phyloP scores from a whole-genome alignment of 2,329 filamentous ascomycete species.

The Ceratocystiopsis sp. region DNA sequence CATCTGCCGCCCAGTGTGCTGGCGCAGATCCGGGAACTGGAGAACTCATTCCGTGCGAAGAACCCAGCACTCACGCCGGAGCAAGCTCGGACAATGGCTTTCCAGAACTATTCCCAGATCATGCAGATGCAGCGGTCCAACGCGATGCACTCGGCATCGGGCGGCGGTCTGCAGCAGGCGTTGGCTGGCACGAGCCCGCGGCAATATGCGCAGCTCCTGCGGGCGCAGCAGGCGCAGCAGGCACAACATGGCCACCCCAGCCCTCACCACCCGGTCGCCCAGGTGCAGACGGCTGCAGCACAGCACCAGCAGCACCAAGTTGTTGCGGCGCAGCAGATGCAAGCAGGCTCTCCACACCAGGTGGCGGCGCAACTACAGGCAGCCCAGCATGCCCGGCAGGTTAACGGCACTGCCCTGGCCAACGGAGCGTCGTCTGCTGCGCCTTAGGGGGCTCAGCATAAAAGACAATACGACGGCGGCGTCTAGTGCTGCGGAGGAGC shows the following conservation, averaged over 20 bases:
- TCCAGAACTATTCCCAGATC: slow-evolving; percentile 28
- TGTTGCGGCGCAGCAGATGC: background rate
- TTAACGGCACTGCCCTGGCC: background rate
- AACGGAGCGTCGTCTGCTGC: background rate
- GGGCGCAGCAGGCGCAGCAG: slow-evolving; percentile 32
- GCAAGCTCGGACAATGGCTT: slow-evolving; percentile 32
- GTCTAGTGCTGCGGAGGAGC: too few species aligned
- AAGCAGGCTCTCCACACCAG: slow-evolving; percentile 1
- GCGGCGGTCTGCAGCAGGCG: slow-evolving; percentile 28
- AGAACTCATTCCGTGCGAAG: slow-evolving; percentile 32
- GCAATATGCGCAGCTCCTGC: slow-evolving; percentile 40
- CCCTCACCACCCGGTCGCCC: slow-evolving; percentile 11
- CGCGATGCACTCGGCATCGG: slow-evolving; percentile 40
- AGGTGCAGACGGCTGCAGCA: slow-evolving; percentile 18
- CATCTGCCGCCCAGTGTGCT: slow-evolving; percentile 28
- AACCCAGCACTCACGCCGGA: slow-evolving; percentile 34
- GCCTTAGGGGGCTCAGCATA: too few species aligned
- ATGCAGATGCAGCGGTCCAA: slow-evolving; percentile 29
- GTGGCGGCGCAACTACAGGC: slow-evolving; percentile 3
- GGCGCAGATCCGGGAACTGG: slow-evolving; percentile 32
- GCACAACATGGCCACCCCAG: slow-evolving; percentile 5
- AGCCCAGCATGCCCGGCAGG: slow-evolving; percentile 5
- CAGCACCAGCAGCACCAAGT: background rate
- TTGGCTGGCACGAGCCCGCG: slow-evolving; percentile 35
- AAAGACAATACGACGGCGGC: too few species aligned